Percentiles rank a stretch among this genome's conserved stretches.
These are phyloP conservation scores for Dipsacomyces acuminosporus DNA, from an alignment of 371 early-diverging fungal genomes.

Conservation along the genomic window DNA sequence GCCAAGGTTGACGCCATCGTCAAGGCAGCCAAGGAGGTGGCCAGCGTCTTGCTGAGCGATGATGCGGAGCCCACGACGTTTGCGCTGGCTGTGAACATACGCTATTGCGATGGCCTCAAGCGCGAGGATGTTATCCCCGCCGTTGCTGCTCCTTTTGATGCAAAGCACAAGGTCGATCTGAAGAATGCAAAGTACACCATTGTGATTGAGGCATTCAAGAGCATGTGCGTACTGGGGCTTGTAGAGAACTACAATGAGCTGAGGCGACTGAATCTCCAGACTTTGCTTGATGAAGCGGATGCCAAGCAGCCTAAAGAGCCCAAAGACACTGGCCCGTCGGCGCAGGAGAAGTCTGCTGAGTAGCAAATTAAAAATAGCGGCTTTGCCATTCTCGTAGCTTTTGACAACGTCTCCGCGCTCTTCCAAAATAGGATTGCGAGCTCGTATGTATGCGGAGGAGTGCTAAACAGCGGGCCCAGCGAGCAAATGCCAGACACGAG, in stretches of 20 bases:
- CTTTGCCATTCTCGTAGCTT: no score
- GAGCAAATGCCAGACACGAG: no score
- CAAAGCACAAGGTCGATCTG: constrained; percentile 48
- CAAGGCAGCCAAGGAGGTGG: constrained; percentile 27
- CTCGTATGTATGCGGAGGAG: no score
- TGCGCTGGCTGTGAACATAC: constrained; percentile 45
- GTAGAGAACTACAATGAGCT: constrained; percentile 44
- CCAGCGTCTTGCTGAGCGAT: constrained; percentile 29
- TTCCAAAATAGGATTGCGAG: no score
- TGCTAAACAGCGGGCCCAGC: no score
- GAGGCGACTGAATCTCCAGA: constrained; percentile 34
- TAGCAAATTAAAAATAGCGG: no score
- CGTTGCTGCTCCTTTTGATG: constrained; percentile 43
- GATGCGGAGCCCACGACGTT: constrained; percentile 44
- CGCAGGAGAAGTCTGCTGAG: no score
- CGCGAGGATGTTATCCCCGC: constrained; percentile 43
- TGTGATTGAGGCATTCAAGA: constrained; percentile 49
- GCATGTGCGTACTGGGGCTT: constrained; percentile 43
- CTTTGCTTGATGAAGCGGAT: constrained; percentile 36
- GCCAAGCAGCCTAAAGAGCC: constrained; percentile 4
- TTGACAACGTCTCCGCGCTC: no score
- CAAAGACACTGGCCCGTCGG: background rate
- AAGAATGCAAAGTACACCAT: constrained; percentile 44
- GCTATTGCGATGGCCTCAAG: constrained; percentile 46
- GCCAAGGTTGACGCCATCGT: constrained; percentile 46